phyloP scores from a whole-genome alignment of 352 stramenopile species.

The Phytophthora aleatoria region DNA sequence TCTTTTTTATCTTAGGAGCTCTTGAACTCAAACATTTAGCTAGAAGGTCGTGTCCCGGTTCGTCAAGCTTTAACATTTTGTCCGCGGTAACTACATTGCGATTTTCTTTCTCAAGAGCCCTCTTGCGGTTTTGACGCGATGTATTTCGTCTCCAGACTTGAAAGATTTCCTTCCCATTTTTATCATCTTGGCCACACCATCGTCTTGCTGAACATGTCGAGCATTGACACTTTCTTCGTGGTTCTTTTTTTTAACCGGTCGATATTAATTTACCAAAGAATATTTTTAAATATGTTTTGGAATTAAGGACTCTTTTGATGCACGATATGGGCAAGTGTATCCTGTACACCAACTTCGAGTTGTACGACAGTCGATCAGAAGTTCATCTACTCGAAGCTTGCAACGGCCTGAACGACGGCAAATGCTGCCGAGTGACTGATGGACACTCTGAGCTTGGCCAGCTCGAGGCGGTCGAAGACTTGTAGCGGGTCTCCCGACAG shows the following conservation, averaged over 20 bases:
- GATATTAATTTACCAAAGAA: no score
- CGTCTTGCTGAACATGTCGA: slow-evolving; percentile 15
- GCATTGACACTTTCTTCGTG: neutral
- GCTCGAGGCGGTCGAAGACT: slow-evolving; percentile 77
- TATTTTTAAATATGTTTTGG: no score
- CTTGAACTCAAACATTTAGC: neutral
- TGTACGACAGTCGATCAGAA: no score
- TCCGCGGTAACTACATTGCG: neutral
- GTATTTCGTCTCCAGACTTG: neutral
- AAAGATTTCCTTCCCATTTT: neutral
- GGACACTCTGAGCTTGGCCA: slow-evolving; percentile 81
- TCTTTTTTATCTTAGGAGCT: neutral
- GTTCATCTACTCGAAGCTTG: slow-evolving; percentile 43
- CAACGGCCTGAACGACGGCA: slow-evolving; percentile 83
- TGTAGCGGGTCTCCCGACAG: slow-evolving; percentile 80
- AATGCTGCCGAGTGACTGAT: slow-evolving; percentile 91
- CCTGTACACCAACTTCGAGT: no score
- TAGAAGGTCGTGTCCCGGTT: neutral
- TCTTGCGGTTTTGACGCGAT: neutral
- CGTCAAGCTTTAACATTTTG: slow-evolving; percentile 9
- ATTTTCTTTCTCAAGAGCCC: neutral
- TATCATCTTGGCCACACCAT: slow-evolving; percentile 3
- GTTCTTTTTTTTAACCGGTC: neutral
- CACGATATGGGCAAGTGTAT: no score
- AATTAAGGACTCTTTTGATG: no score